Percentiles rank a stretch among this genome's conserved stretches.
phyloP scores from a whole-genome alignment of 202 grass and related monocot species.

The Cymbopogon flexuosus region DNA sequence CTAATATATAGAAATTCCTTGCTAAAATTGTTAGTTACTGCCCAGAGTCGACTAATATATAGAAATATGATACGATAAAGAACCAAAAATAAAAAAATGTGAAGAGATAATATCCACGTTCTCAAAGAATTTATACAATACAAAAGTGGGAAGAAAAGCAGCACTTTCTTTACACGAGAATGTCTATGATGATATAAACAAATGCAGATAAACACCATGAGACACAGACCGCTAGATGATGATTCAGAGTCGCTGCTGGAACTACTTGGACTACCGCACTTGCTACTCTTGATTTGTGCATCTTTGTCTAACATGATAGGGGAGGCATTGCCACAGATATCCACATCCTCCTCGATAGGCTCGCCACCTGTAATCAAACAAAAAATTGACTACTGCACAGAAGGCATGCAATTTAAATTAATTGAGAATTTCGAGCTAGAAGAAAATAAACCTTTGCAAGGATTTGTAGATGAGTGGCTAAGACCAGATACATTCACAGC shows the following conservation, averaged over 20 bases:
- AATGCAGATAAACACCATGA: slow-evolving; percentile 21
- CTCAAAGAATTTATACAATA: slow-evolving; percentile 25
- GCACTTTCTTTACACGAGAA: slow-evolving; percentile 18
- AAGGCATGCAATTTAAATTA: not conserved
- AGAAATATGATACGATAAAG: not conserved
- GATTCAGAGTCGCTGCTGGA: slow-evolving; percentile 79
- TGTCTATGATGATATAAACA: not conserved
- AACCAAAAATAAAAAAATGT: not conserved
- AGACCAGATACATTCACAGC: slow-evolving; percentile 68
- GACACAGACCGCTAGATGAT: slow-evolving; percentile 79
- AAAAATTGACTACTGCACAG: not conserved
- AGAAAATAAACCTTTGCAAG: slow-evolving; percentile 63
- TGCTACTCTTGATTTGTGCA: slow-evolving; percentile 45
- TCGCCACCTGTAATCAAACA: slow-evolving; percentile 46
- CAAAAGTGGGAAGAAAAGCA: not conserved
- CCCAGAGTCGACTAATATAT: not conserved
- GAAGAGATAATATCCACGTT: slow-evolving; percentile 17
- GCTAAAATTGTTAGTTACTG: not conserved
- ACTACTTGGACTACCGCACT: slow-evolving; percentile 62
- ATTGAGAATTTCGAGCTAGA: not conserved
- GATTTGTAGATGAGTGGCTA: slow-evolving; percentile 66
- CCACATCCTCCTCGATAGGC: slow-evolving; percentile 84
- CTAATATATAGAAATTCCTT: not conserved
- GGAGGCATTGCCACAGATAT: slow-evolving; percentile 78
- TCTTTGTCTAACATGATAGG: slow-evolving; percentile 78